Evolutionary conservation across 1,284 basidiomycete genomes (phyloP), one percentile per base, ranked within the genome.

Genomic region (Agaricales sp.): DNA sequence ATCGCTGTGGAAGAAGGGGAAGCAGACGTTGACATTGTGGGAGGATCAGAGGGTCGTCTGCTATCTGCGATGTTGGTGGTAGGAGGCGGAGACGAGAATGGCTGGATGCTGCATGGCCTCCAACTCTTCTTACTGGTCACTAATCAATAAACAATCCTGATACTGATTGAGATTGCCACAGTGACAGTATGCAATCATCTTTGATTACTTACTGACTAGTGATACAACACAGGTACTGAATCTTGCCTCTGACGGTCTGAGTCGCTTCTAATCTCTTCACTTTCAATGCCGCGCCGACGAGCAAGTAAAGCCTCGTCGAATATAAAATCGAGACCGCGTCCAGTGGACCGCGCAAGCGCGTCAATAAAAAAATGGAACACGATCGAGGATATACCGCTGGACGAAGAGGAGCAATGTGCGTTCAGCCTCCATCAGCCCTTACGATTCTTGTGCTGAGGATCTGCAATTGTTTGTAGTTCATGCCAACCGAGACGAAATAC

Each of bases 371-470:
- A 75, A 60, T 87, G 85, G 85, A 71, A 85, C 50, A 78, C 67
- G 14, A 57, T 63, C 19, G 68, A 71, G 2, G 86, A 89, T 57
- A 77, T 89, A 49, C 82, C 80, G 14, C 60, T 84, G 53, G 85
- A 89, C 57, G 81, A 80, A 57, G 82, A 87, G 59, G 86, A 89
- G 58, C 71, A 82, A 58, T 88, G 85, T 87, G 57, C 56, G 79
- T 69, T 49, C 41, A 45, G n/a, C n/a, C n/a, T n/a, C 43, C 35
- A 44, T 23, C 19, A 37, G 37, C 48, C 13, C 41, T 39, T 22
- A 26, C 14, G 48, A 16, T 30, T 46, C 19, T 39, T 51, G 16
- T 37, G 35, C 22, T 51, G 8, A 49, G 46, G 43, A 16, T 47
- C 19, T 51, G 38, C 46, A 51, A 39, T 23, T 12, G 44, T 49